A percentile compares a stretch with the other conserved stretches of the same genome.
phyloP scores from a whole-genome alignment of 768 basidiomycete species.

The Suillus americanus region DNA sequence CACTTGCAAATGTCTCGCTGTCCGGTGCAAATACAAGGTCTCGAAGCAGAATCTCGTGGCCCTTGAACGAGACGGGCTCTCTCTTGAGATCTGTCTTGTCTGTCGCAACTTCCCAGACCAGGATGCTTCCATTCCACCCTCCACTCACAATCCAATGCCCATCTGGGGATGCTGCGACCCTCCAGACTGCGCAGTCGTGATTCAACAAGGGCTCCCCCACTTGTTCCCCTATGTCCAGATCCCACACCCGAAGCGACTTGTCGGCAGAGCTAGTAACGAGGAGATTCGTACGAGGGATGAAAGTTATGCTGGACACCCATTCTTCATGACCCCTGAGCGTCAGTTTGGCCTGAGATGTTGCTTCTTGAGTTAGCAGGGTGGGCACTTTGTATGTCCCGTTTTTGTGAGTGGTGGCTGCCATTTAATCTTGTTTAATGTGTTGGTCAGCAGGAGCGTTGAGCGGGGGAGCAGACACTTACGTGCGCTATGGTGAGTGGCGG shows the following conservation, averaged over 20 bases:
- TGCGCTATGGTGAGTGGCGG: neutral
- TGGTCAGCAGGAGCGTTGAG: neutral
- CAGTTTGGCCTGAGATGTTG: neutral
- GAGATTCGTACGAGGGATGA: neutral
- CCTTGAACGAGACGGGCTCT: neutral
- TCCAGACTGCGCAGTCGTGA: too few species aligned
- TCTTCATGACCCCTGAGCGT: neutral
- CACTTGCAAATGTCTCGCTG: constrained; percentile 1
- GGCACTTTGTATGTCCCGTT: neutral
- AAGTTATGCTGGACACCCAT: neutral
- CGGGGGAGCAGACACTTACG: neutral
- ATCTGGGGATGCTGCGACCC: neutral
- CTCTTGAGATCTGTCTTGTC: neutral
- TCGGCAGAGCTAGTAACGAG: neutral
- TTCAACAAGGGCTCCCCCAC: neutral
- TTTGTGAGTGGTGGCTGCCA: neutral
- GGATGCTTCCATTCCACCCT: constrained; percentile 9
- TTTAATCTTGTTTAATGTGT: neutral
- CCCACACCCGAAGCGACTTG: constrained; percentile 8
- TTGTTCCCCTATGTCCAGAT: constrained; percentile 25
- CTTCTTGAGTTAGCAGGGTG: neutral
- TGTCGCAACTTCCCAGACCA: neutral
- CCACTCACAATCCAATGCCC: neutral
- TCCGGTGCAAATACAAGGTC: neutral
- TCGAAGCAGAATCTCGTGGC: neutral